These are phyloP conservation scores for Trichoderma simmonsii DNA, from an alignment of 2,329 filamentous ascomycete species.

Conservation along the genomic window DNA sequence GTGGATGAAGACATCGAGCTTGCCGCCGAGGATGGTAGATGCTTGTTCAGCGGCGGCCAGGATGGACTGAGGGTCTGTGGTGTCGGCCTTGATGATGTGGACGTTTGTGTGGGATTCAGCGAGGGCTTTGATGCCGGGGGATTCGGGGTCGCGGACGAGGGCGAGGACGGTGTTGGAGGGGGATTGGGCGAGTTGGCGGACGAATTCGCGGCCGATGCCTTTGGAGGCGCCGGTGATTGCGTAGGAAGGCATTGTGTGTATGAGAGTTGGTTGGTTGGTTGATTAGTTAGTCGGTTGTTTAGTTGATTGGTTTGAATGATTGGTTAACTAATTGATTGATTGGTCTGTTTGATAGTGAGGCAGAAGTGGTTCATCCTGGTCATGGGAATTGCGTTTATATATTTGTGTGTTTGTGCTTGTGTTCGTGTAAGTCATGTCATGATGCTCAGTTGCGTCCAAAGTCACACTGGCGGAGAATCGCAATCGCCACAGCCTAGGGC, in stretches of 20 bases:
- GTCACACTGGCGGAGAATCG: not conserved
- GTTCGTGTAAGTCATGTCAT: not conserved
- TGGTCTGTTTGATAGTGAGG: not conserved
- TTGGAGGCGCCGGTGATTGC: conserved; percentile 21
- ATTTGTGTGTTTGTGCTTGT: not conserved
- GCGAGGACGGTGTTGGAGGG: conserved; percentile 37
- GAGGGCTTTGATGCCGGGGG: conserved; percentile 27
- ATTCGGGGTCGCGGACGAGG: conserved; percentile 35
- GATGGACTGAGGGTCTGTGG: conserved; percentile 33
- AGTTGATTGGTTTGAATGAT: not conserved
- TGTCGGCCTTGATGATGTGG: conserved; percentile 36
- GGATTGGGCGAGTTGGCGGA: conserved; percentile 30
- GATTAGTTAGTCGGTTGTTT: not conserved
- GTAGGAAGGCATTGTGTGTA: conserved; percentile 19
- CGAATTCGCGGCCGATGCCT: conserved; percentile 28
- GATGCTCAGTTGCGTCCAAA: not conserved
- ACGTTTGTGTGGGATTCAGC: conserved; percentile 31
- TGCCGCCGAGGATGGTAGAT: conserved; percentile 34
- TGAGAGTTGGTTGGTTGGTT: not conserved
- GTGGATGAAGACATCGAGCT: conserved; percentile 41
- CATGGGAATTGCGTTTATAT: not conserved
- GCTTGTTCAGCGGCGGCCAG: conserved; percentile 33
- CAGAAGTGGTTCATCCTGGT: not conserved
- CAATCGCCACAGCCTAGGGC: not conserved
- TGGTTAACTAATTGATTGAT: not conserved